These are phyloP conservation scores for Corymbia calophylla DNA, from an alignment of 441 rosid species.

Conservation along the genomic window DNA sequence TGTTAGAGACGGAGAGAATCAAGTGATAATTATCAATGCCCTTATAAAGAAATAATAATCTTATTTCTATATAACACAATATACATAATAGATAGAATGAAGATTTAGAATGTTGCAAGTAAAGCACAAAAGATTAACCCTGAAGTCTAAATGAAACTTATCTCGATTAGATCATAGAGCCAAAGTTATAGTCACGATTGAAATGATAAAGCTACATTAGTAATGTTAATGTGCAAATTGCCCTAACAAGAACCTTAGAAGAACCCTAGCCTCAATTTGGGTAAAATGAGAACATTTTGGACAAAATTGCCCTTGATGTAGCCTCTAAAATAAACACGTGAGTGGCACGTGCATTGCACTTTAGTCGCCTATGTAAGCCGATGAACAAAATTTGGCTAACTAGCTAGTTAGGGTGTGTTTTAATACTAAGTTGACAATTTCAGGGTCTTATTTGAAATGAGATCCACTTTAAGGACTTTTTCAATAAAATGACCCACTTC, in stretches of 20 bases:
- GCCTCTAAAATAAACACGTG: background rate
- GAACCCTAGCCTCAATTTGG: background rate
- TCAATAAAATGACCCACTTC: too few species aligned
- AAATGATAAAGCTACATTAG: background rate
- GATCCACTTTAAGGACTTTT: background rate
- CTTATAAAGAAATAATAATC: too few species aligned
- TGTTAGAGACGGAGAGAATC: too few species aligned
- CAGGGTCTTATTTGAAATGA: background rate
- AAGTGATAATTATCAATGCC: too few species aligned
- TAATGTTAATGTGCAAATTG: background rate
- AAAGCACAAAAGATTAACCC: background rate
- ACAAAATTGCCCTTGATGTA: background rate
- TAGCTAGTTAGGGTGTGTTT: background rate
- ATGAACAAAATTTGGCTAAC: background rate
- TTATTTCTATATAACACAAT: too few species aligned
- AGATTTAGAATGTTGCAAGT: too few species aligned
- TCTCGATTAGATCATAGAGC: background rate
- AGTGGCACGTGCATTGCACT: background rate
- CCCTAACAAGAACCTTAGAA: background rate
- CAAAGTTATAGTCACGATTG: background rate
- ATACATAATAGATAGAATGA: too few species aligned
- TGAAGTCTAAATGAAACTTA: background rate
- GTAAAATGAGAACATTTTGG: background rate
- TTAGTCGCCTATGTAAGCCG: too few species aligned
- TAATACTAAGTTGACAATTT: background rate